Evolutionary conservation across 805 yeast genomes (phyloP), one percentile per base, ranked within the genome.

Genomic region (Pichia californica): DNA sequence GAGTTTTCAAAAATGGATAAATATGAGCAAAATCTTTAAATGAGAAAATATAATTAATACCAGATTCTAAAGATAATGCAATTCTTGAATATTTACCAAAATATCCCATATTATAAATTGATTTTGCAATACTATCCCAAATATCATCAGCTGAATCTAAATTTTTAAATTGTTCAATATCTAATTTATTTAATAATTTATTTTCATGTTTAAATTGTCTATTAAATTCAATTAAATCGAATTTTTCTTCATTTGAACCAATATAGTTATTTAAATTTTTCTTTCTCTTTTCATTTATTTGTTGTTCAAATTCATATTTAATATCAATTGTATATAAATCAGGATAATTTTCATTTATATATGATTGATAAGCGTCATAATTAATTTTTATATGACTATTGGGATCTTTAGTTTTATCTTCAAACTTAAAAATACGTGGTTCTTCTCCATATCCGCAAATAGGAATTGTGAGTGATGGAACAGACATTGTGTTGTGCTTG

Each of bases 11-110:
- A 31, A 46, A 49, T 6, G 50, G 48, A 16, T 41, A 41, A 14
- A 49, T 28, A 29, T 44, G 48, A 27, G 43, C 34, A 38, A 46
- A 49, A 14, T 46, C 46, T 16, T 36, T 16, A 21, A 46, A 49
- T 16, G 36, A 40, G 18, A 46, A 38, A 6, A 44, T 18, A 31
- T 33, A 49, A 16, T 41, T 38, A 14, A 18, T 19, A 6, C 43
- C 44, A 14, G 30, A 11, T 32, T 46, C 49, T 11, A 49, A 18
- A 10, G 14, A n/a, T n/a, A 40, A 19, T 10, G 48, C 47, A n/a
- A 43, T 26, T 16, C 47, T 36, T 27, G 50, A 34, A 41, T 49
- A 49, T 15, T 20, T 31, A 3, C 48, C 48, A 16, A 46, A 36
- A 31, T 28, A 46, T 7, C 48, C 48, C 46, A 43, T 41, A 16